Evolutionary conservation across 129 eudicot genomes (phyloP).

Genomic region (carrot (Daucus carota)): DNA sequence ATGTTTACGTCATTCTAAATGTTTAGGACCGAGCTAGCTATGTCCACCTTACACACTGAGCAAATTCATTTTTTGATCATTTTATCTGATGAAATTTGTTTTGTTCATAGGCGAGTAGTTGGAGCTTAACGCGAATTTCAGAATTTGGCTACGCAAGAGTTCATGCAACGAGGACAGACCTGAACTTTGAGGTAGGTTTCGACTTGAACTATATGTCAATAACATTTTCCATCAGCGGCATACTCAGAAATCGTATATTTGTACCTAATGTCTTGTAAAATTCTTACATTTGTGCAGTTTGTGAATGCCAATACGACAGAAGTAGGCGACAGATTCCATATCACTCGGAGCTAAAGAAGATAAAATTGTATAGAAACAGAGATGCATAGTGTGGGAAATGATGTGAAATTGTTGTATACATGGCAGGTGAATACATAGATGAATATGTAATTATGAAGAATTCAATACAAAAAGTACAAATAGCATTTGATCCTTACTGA

Average conservation of each 20-base stretch:
- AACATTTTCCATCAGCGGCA: too few species aligned
- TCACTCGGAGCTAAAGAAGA: slow-evolving; percentile 31
- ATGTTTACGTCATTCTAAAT: neutral
- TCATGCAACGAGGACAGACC: slow-evolving; percentile 49
- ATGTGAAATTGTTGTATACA: neutral
- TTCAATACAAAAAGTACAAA: neutral
- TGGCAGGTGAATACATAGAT: neutral
- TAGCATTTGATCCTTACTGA: neutral
- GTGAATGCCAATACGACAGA: slow-evolving; percentile 64
- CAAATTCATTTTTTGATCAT: neutral
- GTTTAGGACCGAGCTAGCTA: neutral
- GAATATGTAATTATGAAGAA: neutral
- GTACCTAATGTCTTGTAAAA: neutral
- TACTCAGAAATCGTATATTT: neutral
- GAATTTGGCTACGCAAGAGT: slow-evolving; percentile 66
- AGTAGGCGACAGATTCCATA: slow-evolving; percentile 55
- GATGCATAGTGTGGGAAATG: neutral
- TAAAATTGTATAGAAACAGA: neutral
- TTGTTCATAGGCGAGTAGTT: slow-evolving; percentile 32
- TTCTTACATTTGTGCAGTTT: slow-evolving; percentile 42
- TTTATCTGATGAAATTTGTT: neutral
- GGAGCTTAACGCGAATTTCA: slow-evolving; percentile 65
- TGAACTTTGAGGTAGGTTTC: slow-evolving; percentile 60
- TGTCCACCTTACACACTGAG: neutral
- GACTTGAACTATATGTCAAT: too few species aligned